Percentiles rank a stretch among this genome's conserved stretches.
Conservation (phyloP, 2,329 filamentous ascomycete genomes). For the Lecanosticta acicola region DNA sequence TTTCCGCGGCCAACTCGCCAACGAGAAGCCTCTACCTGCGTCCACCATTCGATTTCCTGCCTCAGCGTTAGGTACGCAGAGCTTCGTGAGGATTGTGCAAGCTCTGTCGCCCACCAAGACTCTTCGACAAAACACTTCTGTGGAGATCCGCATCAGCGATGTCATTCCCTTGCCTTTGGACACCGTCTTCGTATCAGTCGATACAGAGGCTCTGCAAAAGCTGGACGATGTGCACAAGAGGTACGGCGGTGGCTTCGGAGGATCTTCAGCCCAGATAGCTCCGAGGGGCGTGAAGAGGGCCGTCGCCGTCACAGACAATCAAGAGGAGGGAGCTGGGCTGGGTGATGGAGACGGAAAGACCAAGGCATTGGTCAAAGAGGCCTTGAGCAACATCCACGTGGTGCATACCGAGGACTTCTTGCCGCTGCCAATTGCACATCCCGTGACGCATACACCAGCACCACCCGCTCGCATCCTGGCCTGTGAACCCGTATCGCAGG, state of each 20-base stretch:
- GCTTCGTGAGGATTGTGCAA: constrained; percentile 68
- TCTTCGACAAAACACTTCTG: constrained; percentile 64
- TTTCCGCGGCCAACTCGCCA: constrained; percentile 46
- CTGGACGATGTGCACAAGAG: constrained; percentile 77
- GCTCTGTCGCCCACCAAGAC: constrained; percentile 68
- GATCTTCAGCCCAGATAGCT: constrained; percentile 14
- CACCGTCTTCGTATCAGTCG: constrained; percentile 78
- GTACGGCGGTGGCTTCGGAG: constrained; percentile 61
- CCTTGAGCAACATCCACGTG: constrained; percentile 65
- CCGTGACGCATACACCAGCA: constrained; percentile 76
- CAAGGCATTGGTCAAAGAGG: constrained; percentile 56
- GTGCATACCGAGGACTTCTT: constrained; percentile 81
- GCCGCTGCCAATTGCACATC: constrained; percentile 72
- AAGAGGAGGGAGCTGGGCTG: constrained; percentile 10
- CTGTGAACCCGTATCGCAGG: constrained; percentile 93
- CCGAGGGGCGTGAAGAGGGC: constrained; percentile 22
- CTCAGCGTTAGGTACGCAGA: constrained; percentile 66
- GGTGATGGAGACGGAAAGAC: constrained; percentile 18
- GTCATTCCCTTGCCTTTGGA: constrained; percentile 75
- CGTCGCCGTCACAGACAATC: constrained; percentile 10
- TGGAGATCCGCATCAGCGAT: constrained; percentile 79
- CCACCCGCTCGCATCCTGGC: constrained; percentile 82
- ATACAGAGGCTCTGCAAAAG: constrained; percentile 71
- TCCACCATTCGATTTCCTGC: constrained; percentile 77
- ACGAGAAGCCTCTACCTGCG: constrained; percentile 60